Percentiles rank a stretch among this genome's conserved stretches.
phyloP scores from a whole-genome alignment of 345 rosid genomes.

The Citropsis articulata region DNA sequence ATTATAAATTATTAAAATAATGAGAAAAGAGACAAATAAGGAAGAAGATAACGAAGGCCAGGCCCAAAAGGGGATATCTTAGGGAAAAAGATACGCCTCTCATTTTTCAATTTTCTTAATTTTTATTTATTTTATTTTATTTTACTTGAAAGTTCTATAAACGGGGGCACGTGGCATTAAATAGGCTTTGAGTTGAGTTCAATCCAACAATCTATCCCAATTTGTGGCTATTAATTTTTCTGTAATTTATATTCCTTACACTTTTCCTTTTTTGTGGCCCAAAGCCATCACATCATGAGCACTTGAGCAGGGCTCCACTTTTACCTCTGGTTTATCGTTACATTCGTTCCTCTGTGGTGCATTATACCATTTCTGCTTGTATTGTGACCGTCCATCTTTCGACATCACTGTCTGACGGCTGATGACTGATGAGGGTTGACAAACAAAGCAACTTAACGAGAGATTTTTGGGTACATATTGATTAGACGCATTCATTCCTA shows the following conservation, averaged over 20 bases:
- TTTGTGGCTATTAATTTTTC: conserved; percentile 6
- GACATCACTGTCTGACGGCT: not conserved
- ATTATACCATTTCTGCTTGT: not conserved
- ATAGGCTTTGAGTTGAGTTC: not conserved
- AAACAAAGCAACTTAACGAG: too few relatives aligned
- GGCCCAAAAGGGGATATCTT: not conserved
- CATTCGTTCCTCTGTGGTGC: not conserved
- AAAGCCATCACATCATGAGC: not conserved
- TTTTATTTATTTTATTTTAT: not conserved
- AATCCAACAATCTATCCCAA: not conserved
- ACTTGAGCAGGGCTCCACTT: not conserved
- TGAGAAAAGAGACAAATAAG: not conserved
- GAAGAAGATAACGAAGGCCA: not conserved
- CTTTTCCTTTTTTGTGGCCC: not conserved
- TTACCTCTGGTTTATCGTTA: not conserved
- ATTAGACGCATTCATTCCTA: too few relatives aligned
- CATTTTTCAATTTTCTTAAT: not conserved
- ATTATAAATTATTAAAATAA: not conserved
- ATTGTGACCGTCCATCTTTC: not conserved
- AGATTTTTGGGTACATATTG: too few relatives aligned
- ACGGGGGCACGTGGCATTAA: conserved; percentile 1
- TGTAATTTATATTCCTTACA: not conserved
- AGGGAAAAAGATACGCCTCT: not conserved
- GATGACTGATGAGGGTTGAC: too few relatives aligned
- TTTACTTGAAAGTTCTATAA: not conserved